Percentiles rank a stretch among this genome's conserved stretches.
These are phyloP conservation scores for Prunus persica DNA, from an alignment of 306 rosid species.

Conservation along the genomic window Prunus_persica_NCBIv2 NC_034009.1:29651501-29652000, in stretches of 20 bases:
- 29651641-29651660: slow-evolving; percentile 84
- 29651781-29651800: slow-evolving; percentile 96
- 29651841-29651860: slow-evolving; percentile 60
- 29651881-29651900: not conserved
- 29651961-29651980: not conserved
- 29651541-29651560: slow-evolving; percentile 65
- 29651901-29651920: not conserved
- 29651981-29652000: not conserved
- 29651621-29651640: slow-evolving; percentile 97
- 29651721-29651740: slow-evolving; percentile 19
- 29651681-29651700: slow-evolving; percentile 47
- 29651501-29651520: slow-evolving; percentile 79
- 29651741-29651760: slow-evolving; percentile 56
- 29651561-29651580: slow-evolving; percentile 92
- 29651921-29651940: not conserved
- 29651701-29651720: slow-evolving; percentile 3
- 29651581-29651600: slow-evolving; percentile 90
- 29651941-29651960: not conserved
- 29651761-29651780: slow-evolving; percentile 89
- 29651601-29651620: slow-evolving; percentile 98
- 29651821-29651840: slow-evolving; percentile 79
- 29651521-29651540: slow-evolving; percentile 81
- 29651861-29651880: not conserved
- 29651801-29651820: slow-evolving; percentile 95
- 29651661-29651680: slow-evolving; percentile 90